A percentile compares a stretch with the other conserved stretches of the same genome.
phyloP scores from a whole-genome alignment of 441 rosid genomes.

The Flueggea neowawraea region DNA sequence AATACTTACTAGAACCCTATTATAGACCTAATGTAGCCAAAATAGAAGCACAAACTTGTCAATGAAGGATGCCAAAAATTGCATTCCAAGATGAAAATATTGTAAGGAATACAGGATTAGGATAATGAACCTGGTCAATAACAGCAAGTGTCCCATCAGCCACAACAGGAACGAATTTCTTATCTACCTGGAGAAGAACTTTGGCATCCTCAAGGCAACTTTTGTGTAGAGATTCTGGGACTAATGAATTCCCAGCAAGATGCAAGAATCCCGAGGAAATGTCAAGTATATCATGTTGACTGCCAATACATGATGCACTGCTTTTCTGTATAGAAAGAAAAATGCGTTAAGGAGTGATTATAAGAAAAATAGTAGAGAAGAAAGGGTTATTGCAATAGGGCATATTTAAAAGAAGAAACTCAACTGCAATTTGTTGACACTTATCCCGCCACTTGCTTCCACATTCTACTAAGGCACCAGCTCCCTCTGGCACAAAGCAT shows the following conservation, averaged over 20 bases:
- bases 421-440: conserved; percentile 39
- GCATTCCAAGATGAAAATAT: conserved; percentile 8
- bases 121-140: conserved; percentile 79
- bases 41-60: background rate
- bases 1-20: too few relatives aligned
- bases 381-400: conserved; percentile 14
- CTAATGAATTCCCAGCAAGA: conserved; percentile 62
- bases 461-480: conserved; percentile 26
- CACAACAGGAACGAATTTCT: conserved; percentile 84
- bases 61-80: background rate
- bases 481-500: conserved; percentile 38
- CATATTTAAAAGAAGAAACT: conserved; percentile 18
- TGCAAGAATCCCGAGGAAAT: conserved; percentile 60
- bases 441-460: conserved; percentile 66
- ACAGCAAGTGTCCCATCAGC: conserved; percentile 80
- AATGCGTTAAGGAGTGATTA: conserved; percentile 16
- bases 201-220: conserved; percentile 64
- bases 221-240: conserved; percentile 67
- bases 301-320: conserved; percentile 27
- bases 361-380: conserved; percentile 8
- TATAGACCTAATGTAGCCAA: background rate
- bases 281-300: conserved; percentile 56
- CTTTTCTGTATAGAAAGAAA: conserved; percentile 35
- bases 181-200: conserved; percentile 89
- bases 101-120: background rate